Evolutionary conservation across 257 asterid species (phyloP), one percentile per base, ranked within the genome.

Genomic region (Cinchona pubescens): DNA sequence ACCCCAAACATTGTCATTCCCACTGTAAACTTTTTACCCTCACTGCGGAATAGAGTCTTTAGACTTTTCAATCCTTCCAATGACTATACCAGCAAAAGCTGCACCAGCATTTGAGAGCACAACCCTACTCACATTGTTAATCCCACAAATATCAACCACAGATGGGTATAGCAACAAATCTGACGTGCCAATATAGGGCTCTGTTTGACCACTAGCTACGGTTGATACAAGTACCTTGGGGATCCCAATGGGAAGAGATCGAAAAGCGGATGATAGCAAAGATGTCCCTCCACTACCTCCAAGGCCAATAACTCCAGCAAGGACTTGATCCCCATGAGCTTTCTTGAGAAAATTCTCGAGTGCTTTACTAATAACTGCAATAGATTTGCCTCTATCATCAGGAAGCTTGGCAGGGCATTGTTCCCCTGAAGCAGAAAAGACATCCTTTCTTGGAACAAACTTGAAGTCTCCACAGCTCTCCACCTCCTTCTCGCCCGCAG

Each of bases 241-340:
- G 35, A 85, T 62, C 35, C 99, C 97, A 82, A 94, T 87, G 9
- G 98, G 97, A 69, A 94, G 93, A 30, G 90, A 84, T 69, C 91
- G 83, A 80, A 94, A 94, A 76, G 92, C 90, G n/a, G 97, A 87
- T 12, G 98, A 79, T 74, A 92, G 75, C 81, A 94, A 75, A 62
- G 99, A 92, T 18, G 99, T 94, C 75, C 99, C 99, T 81, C 97
- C 97, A 79, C 97, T 94, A 35, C 97, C 99, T 63, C 99, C 99
- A 18, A 94, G 90, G 71, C 99, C 99, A 34, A 92, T 75, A 49
- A 89, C 96, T 71, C 99, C 99, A 79, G 88, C 91, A 62, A 90
- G 85, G 69, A 65, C 69, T 68, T 81, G 43, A 67, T 87, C 85
- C 60, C 56, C 80, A 37, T 79, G 83, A 79, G 85, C 86, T 79